Evolutionary conservation across 225 moss, liverwort and hornwort species (phyloP), one percentile per base, ranked within the genome.

Genomic region (Pseudisothecium myosuroides): DNA sequence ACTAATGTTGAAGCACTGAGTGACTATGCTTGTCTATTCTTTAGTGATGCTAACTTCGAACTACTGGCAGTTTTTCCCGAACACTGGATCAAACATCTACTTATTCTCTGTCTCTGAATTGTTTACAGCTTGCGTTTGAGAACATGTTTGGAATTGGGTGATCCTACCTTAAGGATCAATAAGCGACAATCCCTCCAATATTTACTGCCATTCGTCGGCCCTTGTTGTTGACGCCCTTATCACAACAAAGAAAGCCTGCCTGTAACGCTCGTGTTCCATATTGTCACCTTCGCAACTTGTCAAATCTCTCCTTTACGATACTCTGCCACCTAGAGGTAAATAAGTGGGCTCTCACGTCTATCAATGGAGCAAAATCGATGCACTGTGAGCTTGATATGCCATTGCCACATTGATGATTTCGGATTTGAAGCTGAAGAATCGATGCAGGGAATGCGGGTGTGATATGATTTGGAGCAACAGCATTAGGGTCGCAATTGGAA

Each of bases 211-310:
- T 37, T 69, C 68, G 39, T 23, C 13, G 23, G 23, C 23, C 23
- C n/a, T 13, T 23, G 28, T 13, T 23, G 28, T 45, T 47, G 73
- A 45, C 17, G 28, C 29, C 28, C 45, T 28, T 39, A 29, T 74
- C 32, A 32, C 49, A 14, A 22, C 14, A 52, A 22, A 52, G 52
- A 76, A 52, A n/a, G n/a, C n/a, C n/a, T n/a, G n/a, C n/a, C n/a
- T n/a, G 13, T 36, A 76, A 50, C 50, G 34, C 37, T 37, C 55
- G 17, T 56, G n/a, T 16, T 79, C 39, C 79, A 58, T 56, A 56
- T 87, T 58, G 59, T 80, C 80, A 80, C 80, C 69, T 87, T 69
- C 68, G 69, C 80, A 87, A 17, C 87, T 59, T 87, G 87, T 87
- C 87, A 47, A 69, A 80, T 87, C 87, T 87, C 87, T 80, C 14